Evolutionary conservation across 345 rosid genomes (phyloP).

Genomic region (Linum tenue): DNA sequence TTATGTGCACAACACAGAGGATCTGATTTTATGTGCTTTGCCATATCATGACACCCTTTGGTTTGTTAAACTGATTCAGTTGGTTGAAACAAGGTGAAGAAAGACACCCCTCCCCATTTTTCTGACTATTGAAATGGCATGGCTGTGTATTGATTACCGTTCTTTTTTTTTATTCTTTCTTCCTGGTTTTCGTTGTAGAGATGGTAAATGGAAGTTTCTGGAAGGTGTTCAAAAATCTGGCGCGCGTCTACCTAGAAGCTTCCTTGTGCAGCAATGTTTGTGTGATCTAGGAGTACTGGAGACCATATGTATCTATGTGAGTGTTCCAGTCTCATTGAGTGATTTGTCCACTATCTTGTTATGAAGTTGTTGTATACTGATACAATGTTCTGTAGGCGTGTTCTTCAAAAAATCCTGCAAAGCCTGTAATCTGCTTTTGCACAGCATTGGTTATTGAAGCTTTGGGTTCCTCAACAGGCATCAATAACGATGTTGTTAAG

Average conservation of each 20-base stretch:
- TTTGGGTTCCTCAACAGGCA: slow-evolving; percentile 48
- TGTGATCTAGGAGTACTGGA: slow-evolving; percentile 80
- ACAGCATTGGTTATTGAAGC: slow-evolving; percentile 75
- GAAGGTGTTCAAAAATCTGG: slow-evolving; percentile 79
- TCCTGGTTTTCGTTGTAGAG: slow-evolving; percentile 28
- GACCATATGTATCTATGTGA: slow-evolving; percentile 72
- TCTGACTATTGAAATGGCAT: slow-evolving; percentile 1
- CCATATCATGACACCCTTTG: slow-evolving; percentile 86
- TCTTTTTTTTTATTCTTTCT: background rate
- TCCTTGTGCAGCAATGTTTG: slow-evolving; percentile 81
- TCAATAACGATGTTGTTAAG: slow-evolving; percentile 60
- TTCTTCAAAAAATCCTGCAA: slow-evolving; percentile 62
- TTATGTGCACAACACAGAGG: slow-evolving; percentile 67
- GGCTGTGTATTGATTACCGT: slow-evolving; percentile 1
- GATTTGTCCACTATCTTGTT: slow-evolving; percentile 8
- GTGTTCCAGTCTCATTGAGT: slow-evolving; percentile 12
- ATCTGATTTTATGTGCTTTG: slow-evolving; percentile 63
- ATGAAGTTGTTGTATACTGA: background rate
- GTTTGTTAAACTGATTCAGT: slow-evolving; percentile 74
- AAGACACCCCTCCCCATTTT: background rate
- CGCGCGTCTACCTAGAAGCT: slow-evolving; percentile 75
- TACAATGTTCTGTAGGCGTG: slow-evolving; percentile 43
- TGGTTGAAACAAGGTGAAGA: slow-evolving; percentile 60
- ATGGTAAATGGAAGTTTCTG: slow-evolving; percentile 83
- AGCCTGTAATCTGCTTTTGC: slow-evolving; percentile 54